Evolutionary conservation across 768 basidiomycete species (phyloP).

Genomic region (Amyloporia xantha): DNA sequence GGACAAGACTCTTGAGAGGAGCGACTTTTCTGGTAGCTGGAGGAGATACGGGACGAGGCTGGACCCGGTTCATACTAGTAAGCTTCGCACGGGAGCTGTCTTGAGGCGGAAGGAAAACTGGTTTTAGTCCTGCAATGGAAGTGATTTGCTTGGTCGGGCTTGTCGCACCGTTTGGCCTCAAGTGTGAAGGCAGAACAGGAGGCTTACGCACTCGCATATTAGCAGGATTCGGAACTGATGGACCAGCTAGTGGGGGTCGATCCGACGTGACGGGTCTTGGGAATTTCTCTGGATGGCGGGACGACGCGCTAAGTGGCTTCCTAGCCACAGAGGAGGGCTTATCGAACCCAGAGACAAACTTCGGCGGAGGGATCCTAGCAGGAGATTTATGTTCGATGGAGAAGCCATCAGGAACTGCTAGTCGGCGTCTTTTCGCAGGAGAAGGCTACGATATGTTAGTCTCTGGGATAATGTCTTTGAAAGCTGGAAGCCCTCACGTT

Average conservation of each 20-base stretch:
- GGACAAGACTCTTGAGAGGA: constrained; percentile 16
- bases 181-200: constrained; percentile 7
- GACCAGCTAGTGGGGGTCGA: neutral
- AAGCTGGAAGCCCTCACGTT: too few species aligned
- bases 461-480: too few species aligned
- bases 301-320: neutral
- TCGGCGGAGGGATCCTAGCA: neutral
- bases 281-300: neutral
- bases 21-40: constrained; percentile 1
- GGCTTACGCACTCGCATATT: constrained; percentile 9
- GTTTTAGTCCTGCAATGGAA: neutral
- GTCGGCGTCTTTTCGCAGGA: constrained; percentile 2
- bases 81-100: neutral
- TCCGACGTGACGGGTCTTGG: neutral
- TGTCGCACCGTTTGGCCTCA: neutral
- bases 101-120: neutral
- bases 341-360: constrained; percentile 5
- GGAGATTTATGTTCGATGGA: neutral
- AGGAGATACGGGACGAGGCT: neutral
- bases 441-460: neutral
- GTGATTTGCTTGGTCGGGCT: neutral
- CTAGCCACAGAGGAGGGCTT: too few species aligned
- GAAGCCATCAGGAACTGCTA: constrained; percentile 1
- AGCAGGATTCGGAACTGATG: neutral
- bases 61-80: neutral